These are phyloP conservation scores for Ogataea chonburiensis DNA, from an alignment of 805 yeast species.

Conservation along the genomic window DNA sequence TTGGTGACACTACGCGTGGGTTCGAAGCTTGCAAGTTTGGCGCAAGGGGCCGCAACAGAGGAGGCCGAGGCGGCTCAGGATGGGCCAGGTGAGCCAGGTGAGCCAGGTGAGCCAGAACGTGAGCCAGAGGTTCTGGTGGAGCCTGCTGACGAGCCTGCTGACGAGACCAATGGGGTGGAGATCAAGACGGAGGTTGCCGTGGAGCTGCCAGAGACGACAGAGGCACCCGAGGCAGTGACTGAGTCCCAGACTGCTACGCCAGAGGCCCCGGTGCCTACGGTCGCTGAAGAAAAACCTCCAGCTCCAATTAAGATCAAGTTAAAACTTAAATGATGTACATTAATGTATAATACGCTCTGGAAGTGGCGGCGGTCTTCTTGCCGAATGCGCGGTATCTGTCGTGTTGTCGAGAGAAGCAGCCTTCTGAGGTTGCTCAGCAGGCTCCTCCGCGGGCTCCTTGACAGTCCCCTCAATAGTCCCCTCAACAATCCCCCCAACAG, in stretches of 20 bases:
- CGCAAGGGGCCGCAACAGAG: neutral
- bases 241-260: too few relatives aligned
- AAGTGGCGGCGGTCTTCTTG: conserved; percentile 20
- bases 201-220: neutral
- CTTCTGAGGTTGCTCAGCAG: too few relatives aligned
- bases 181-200: neutral
- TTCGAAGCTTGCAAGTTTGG: conserved; percentile 3
- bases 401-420: neutral
- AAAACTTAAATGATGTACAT: conserved; percentile 20
- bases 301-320: conserved; percentile 21
- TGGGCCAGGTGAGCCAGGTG: too few relatives aligned
- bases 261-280: too few relatives aligned
- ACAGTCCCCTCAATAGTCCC: too few relatives aligned
- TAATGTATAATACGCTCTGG: conserved; percentile 18
- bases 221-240: too few relatives aligned
- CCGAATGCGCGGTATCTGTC: neutral
- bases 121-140: too few relatives aligned
- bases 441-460: neutral
- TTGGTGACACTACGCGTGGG: conserved; percentile 14
- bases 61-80: neutral
- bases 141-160: too few relatives aligned
- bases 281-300: too few relatives aligned
- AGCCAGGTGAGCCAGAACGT: too few relatives aligned
- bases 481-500: too few relatives aligned
- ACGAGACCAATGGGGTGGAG: neutral